Base-by-base conservation (phyloP, 768 basidiomycete species). In the Leccinum arenicola region DNA sequence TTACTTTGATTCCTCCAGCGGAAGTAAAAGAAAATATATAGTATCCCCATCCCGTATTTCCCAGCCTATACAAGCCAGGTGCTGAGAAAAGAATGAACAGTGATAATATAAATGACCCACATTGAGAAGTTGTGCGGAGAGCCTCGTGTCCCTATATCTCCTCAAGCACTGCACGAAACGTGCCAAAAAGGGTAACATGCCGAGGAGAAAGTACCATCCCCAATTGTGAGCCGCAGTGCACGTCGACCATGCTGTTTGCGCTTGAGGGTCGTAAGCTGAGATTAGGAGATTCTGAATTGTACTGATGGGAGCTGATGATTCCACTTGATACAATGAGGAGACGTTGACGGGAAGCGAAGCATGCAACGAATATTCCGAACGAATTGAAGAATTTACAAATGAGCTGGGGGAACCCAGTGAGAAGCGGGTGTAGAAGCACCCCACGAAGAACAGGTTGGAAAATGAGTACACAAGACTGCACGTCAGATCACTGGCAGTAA, bases 81-180 rank as follows among this genome's bases (percentile, higher is more conserved):
- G 43, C 35, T 62, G 33, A 58, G 12, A 15, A 60, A 17, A 6
- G 36, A 27, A 51, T n/a, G 57, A 17, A 38, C 31, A 38, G 48
- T 54, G 15, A 35, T 17, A 29, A 23, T 10, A n/a, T 43, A 36
- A 51, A 56, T 54, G 12, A 70, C 84, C 55, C 52, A 92, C 95
- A 69, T 99, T 99, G 68, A 98, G 83, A 47, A 98, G 71, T 78
- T 98, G 96, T 0, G 88, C 89, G 17, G 75, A 62, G 40, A 88
- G 71, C 38, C 77, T 77, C 2, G 93, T 92, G 68, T 98, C 97
- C 50, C 74, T 75, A 69, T 89, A 98, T 76, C 96, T 94, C 62
- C 88, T 88, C 53, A 97, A 63, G 69, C 90, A 92, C 73, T 99
- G 97, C 11, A 91, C 78, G 45, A 93, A 69, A 74, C 97, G 95